Base-by-base conservation (phyloP, 805 yeast species). In the Saccharomycopsis fodiens region DNA sequence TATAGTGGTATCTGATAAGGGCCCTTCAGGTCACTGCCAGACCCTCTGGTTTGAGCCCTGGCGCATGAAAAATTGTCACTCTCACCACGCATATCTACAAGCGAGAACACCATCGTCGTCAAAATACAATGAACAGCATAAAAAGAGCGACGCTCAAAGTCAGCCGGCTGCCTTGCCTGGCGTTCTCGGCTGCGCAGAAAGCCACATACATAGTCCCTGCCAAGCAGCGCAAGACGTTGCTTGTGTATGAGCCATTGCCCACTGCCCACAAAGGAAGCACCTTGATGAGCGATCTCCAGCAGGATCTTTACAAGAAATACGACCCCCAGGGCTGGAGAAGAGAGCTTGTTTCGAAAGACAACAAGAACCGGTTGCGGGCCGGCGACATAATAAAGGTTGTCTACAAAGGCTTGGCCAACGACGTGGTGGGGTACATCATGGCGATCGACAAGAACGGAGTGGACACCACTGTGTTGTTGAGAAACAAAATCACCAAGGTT, bases 371-470 rank as follows among this genome's bases (percentile, higher is more conserved):
- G 3, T 66, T 89, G 25, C 72, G 85, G 46, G 74, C 94, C 0
- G 97, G 95, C 12, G 97, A 89, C 59, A 70, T 86, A 23, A 78
- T 89, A 32, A 76, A 84, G 52, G 82, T 89, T 3, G 76, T 78
- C 27, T 87, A 84, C 59, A 71, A 71, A 56, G 77, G 76, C 55
- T 63, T 76, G 46, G 63, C 76, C 52, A 55, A 66, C 3, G 77
- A 82, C 59, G 81, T 86, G 52, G 70, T 78, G 19, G 98, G 97
- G 3, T 82, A 82, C 61, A 76, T 88, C 1, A 66, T 91, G 45
- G 88, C 85, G 44, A 72, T 88, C 46, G 83, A 82, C 58, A 75
- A 89, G 59, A 72, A 78, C 51, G 80, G 78, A 34, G 65, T 84
- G 37, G 87, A 85, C 38, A 75, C 94, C 15, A 82, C 84, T 50